Evolutionary conservation across 108 stramenopile genomes (phyloP).

Genomic region (Pelagomonas calceolata): DNA sequence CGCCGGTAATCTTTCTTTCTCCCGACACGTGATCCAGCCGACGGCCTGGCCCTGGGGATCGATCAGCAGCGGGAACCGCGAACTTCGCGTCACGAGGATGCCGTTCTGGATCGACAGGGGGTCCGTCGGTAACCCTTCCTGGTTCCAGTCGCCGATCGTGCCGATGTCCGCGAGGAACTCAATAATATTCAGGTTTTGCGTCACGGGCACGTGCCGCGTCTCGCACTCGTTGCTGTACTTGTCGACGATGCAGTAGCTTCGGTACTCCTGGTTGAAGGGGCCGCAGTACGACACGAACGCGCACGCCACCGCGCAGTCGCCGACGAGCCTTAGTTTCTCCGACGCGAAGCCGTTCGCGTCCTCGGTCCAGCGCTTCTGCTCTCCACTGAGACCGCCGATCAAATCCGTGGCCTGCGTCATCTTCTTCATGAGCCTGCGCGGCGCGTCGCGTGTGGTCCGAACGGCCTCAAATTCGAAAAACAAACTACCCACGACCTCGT

Average conservation of each 20-base stretch:
- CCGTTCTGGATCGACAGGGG: conserved; percentile 80
- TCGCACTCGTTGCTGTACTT: conserved; percentile 67
- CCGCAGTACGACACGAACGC: conserved; percentile 81
- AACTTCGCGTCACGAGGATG: conserved; percentile 74
- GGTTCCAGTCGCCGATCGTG: conserved; percentile 77
- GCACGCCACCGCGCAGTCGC: conserved; percentile 74
- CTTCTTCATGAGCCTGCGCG: conserved; percentile 61
- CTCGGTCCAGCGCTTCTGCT: conserved; percentile 71
- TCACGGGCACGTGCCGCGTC: conserved; percentile 62
- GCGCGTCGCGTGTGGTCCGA: no score
- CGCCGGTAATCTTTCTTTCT: conserved; percentile 56
- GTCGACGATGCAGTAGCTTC: conserved; percentile 60
- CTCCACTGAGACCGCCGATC: conserved; percentile 70
- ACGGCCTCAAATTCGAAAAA: no score
- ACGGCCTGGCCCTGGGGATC: conserved; percentile 84
- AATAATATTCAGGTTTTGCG: conserved; percentile 60
- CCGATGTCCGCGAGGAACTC: conserved; percentile 70
- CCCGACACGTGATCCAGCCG: conserved; percentile 70
- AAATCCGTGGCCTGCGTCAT: conserved; percentile 74
- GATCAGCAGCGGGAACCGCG: conserved; percentile 68
- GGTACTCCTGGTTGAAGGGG: conserved; percentile 78
- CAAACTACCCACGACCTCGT: no score
- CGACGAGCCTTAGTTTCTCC: conserved; percentile 65
- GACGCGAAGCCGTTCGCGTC: conserved; percentile 72
- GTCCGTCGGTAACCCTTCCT: conserved; percentile 73